Conservation (phyloP, 2,329 filamentous ascomycete species). For the Sordariomycetes sp. region DNA sequence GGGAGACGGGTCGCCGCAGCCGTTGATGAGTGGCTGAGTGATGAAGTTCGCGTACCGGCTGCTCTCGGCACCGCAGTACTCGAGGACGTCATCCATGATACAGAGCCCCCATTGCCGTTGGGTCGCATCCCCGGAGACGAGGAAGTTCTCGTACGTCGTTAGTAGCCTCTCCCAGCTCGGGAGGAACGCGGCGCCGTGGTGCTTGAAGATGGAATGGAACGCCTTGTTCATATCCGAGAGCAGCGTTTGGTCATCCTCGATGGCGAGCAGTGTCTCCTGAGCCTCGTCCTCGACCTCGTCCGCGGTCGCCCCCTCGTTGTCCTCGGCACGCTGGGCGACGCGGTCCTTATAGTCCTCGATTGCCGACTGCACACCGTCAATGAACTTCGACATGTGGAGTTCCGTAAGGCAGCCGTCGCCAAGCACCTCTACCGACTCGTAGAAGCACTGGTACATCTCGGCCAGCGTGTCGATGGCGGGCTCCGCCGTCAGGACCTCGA, state of each 20-base stretch:
- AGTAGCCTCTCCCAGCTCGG: conserved; percentile 79
- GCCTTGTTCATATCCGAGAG: conserved; percentile 99
- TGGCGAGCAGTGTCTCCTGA: conserved; percentile 76
- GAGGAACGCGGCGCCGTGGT: conserved; percentile 76
- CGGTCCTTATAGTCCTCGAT: conserved; percentile 88
- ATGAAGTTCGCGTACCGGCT: conserved; percentile 81
- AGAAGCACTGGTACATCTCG: conserved; percentile 99
- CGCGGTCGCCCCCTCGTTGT: conserved; percentile 56
- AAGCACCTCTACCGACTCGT: conserved; percentile 90
- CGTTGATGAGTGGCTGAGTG: conserved; percentile 71
- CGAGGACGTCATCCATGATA: conserved; percentile 95
- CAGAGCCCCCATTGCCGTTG: conserved; percentile 98
- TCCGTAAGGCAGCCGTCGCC: conserved; percentile 70
- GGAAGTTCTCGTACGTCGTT: conserved; percentile 73
- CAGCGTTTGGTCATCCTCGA: conserved; percentile 93
- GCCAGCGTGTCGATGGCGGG: conserved; percentile 92
- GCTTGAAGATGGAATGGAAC: conserved; percentile 98
- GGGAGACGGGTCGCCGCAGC: conserved; percentile 73
- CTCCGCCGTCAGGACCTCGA: conserved; percentile 87
- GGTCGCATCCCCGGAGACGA: conserved; percentile 69
- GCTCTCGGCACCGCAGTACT: conserved; percentile 86
- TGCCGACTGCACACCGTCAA: conserved; percentile 71
- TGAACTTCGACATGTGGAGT: conserved; percentile 75
- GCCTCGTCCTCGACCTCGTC: conserved; percentile 86
- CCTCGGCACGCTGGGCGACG: conserved; percentile 71